phyloP scores from a whole-genome alignment of 257 asterid species.

The Henckelia pumila region DNA sequence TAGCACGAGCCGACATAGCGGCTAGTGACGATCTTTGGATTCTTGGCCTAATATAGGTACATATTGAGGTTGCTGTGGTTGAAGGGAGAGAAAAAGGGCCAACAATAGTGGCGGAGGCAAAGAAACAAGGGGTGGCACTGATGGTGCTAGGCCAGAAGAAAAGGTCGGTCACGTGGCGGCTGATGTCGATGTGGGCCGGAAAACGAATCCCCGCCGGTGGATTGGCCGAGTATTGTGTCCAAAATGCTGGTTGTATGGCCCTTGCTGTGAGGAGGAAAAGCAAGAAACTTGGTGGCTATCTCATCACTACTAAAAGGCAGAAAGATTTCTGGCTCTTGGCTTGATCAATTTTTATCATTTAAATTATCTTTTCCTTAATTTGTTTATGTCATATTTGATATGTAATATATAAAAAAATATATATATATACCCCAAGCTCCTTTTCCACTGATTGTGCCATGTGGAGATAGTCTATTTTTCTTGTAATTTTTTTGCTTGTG shows the following conservation, averaged over 20 bases:
- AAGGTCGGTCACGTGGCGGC: conserved; percentile 63
- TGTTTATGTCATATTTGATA: neutral
- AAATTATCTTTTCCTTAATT: neutral
- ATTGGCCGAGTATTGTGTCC: conserved; percentile 78
- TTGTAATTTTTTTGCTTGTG: neutral
- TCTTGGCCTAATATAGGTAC: conserved; percentile 40
- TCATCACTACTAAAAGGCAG: conserved; percentile 75
- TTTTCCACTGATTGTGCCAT: neutral
- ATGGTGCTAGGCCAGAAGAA: conserved; percentile 78
- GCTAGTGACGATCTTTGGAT: neutral
- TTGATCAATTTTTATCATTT: conserved; percentile 27
- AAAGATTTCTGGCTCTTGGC: conserved; percentile 93
- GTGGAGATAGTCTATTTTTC: too few species aligned
- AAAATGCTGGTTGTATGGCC: conserved; percentile 82
- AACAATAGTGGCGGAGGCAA: conserved; percentile 57
- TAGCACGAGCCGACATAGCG: too few species aligned
- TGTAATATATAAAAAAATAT: too few species aligned
- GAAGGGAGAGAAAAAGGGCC: conserved; percentile 79
- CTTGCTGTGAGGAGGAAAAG: conserved; percentile 81
- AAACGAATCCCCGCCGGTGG: conserved; percentile 36
- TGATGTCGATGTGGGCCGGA: conserved; percentile 72
- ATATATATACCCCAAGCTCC: neutral
- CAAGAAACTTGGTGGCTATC: conserved; percentile 81
- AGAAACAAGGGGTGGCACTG: conserved; percentile 41
- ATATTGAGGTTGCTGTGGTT: conserved; percentile 49